Evolutionary conservation across 2,329 filamentous ascomycete species (phyloP).

Genomic region (Coniella lustricola): DNA sequence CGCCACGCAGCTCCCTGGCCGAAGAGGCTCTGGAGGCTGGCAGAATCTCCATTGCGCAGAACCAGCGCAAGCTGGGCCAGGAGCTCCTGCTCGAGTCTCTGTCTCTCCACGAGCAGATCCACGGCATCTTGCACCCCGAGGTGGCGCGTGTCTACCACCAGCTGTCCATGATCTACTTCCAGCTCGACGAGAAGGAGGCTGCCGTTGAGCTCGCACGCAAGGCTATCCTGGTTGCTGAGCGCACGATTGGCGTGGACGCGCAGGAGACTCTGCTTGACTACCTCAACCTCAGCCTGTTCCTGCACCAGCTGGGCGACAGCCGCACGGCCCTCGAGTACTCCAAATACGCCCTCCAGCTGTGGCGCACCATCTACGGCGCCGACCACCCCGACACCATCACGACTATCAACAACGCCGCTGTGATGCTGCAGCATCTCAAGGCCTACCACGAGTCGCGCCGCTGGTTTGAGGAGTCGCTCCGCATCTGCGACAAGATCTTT

Average conservation of each 20-base stretch:
- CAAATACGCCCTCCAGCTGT: conserved; percentile 86
- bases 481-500: conserved; percentile 82
- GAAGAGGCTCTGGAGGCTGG: conserved; percentile 96
- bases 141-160: conserved; percentile 93
- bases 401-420: conserved; percentile 95
- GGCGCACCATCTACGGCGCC: conserved; percentile 93
- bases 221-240: conserved; percentile 90
- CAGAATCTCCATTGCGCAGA: conserved; percentile 89
- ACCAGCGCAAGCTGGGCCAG: conserved; percentile 91
- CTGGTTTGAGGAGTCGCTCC: conserved; percentile 93
- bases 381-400: conserved; percentile 97
- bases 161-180: conserved; percentile 91
- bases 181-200: conserved; percentile 94
- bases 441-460: conserved; percentile 88
- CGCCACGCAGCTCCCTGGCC: conserved; percentile 80
- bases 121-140: conserved; percentile 93
- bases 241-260: conserved; percentile 88
- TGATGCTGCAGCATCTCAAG: conserved; percentile 96
- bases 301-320: conserved; percentile 88
- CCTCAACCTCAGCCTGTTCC: conserved; percentile 88
- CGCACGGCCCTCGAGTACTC: conserved; percentile 81
- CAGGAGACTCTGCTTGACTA: conserved; percentile 92
- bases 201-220: conserved; percentile 94
- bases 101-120: conserved; percentile 96
- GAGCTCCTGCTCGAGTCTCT: conserved; percentile 93